Base-by-base conservation (phyloP, 106 monocot species). In the Agapanthus africanus region DNA sequence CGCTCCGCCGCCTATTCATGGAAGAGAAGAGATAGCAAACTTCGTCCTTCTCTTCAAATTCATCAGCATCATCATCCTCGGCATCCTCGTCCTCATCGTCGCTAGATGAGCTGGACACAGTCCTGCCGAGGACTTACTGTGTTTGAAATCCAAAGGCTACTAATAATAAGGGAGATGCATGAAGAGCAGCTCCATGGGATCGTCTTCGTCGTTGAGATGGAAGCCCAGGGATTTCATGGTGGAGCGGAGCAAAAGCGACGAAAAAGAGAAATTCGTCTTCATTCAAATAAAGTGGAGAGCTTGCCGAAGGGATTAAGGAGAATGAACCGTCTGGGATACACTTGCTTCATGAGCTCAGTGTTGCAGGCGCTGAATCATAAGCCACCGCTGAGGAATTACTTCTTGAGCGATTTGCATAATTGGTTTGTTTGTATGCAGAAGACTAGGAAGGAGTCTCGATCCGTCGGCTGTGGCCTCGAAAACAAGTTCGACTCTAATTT, bases 281-380 rank as follows among this genome's bases (percentile, higher is more conserved):
- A 19, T 61, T 31, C 28, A 36, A 25, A 34, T 23, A 2, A 11
- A 52, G 52, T n/a, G n/a, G 66, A 66, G 15, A 3, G 14, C 7
- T 21, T 51, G 51, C 79, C 80, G 8, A 79, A 73, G 78, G 95
- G 95, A 10, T 46, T 97, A 41, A 67, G 95, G 23, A 91, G 95
- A 16, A 62, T 97, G 72, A 97, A 92, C 65, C 91, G 92, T 46
- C 77, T 97, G 18, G 95, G 95, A 41, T 92, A 86, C 77, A 97
- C 95, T 0, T 97, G 95, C 74, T 97, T 97, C 70, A 89, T 97
- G 91, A 89, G 89, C 86, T 97, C 95, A 10, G 92, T 97, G 32
- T 70, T 97, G 59, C 95, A 97, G 76, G 91, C 82, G 3, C 71
- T 97, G 52, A 70, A 92, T 27, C 95, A 92, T 74, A 77, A 86